A percentile compares a stretch with the other conserved stretches of the same genome.
Conservation (phyloP, 1,284 basidiomycete genomes). For the Cutaneotrichosporon sp. region DNA sequence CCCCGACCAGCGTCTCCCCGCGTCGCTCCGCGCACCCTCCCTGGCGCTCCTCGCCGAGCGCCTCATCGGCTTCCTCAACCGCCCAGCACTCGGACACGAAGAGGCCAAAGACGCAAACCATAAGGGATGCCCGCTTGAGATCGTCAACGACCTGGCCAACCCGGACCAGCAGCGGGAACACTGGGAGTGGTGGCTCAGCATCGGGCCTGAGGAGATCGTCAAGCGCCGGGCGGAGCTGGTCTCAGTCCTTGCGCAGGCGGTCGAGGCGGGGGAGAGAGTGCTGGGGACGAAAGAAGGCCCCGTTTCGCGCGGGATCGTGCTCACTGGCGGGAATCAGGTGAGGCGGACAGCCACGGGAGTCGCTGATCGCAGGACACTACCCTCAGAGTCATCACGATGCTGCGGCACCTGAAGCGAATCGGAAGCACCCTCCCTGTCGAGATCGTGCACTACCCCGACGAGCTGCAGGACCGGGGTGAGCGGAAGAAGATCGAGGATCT, state of each 20-base stretch:
- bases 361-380: constrained; percentile 42
- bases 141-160: constrained; percentile 43
- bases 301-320: background rate
- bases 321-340: constrained; percentile 15
- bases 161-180: constrained; percentile 46
- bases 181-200: constrained; percentile 37
- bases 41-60: constrained; percentile 14
- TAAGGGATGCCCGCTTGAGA: constrained; percentile 30
- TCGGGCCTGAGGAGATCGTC: constrained; percentile 35
- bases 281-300: constrained; percentile 3
- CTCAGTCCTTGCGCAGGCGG: constrained; percentile 31
- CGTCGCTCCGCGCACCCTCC: constrained; percentile 1
- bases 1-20: constrained; percentile 19
- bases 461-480: constrained; percentile 37
- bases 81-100: constrained; percentile 28
- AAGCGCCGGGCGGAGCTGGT: constrained; percentile 41
- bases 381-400: constrained; percentile 40
- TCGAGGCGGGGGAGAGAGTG: constrained; percentile 33
- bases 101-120: constrained; percentile 22
- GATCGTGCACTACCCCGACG: constrained; percentile 50
- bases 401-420: constrained; percentile 43
- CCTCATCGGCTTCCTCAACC: constrained; percentile 26
- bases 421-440: constrained; percentile 47
- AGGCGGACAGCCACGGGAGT: background rate
- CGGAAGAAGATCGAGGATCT: constrained; percentile 38